A percentile compares a stretch with the other conserved stretches of the same genome.
Evolutionary conservation across 1,284 basidiomycete species (phyloP).

Genomic region (Xanthoconium separans): DNA sequence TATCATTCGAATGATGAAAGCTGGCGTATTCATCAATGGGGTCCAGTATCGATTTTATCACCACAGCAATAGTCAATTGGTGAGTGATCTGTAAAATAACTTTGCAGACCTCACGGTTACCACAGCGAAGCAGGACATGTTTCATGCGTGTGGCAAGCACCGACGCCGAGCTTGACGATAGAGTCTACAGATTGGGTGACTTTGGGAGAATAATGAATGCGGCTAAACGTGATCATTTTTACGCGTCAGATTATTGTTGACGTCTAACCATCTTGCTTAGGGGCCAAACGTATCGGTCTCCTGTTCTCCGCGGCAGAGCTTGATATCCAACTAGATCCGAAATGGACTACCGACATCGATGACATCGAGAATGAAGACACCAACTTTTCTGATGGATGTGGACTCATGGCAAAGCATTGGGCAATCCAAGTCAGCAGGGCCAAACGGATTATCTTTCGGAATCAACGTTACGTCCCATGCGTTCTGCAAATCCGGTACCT

Average conservation of each 20-base stretch:
- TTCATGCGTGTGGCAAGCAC: conserved; percentile 53
- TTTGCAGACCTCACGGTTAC: neutral
- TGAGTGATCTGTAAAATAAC: conserved; percentile 27
- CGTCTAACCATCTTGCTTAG: conserved; percentile 31
- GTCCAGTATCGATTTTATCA: conserved; percentile 65
- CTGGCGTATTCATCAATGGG: conserved; percentile 55
- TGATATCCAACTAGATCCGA: conserved; percentile 53
- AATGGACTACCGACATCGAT: conserved; percentile 50
- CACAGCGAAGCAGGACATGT: conserved; percentile 58
- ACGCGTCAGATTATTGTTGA: neutral
- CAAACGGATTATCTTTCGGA: conserved; percentile 55
- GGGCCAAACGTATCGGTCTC: conserved; percentile 65
- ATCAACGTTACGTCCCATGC: conserved; percentile 53
- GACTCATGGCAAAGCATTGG: conserved; percentile 53
- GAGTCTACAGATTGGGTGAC: conserved; percentile 56
- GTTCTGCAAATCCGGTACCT: conserved; percentile 61
- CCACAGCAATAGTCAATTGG: conserved; percentile 67
- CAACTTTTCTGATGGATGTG: conserved; percentile 66
- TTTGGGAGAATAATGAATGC: conserved; percentile 59
- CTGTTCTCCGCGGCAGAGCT: conserved; percentile 62
- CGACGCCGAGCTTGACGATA: conserved; percentile 53
- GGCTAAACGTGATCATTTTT: conserved; percentile 50
- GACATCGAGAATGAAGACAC: conserved; percentile 58
- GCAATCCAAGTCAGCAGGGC: conserved; percentile 50
- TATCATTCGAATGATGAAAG: conserved; percentile 51